These are phyloP conservation scores for Thermomucor indicae-seudaticae DNA, from an alignment of 371 early-diverging fungal genomes.

Conservation along the genomic window DNA sequence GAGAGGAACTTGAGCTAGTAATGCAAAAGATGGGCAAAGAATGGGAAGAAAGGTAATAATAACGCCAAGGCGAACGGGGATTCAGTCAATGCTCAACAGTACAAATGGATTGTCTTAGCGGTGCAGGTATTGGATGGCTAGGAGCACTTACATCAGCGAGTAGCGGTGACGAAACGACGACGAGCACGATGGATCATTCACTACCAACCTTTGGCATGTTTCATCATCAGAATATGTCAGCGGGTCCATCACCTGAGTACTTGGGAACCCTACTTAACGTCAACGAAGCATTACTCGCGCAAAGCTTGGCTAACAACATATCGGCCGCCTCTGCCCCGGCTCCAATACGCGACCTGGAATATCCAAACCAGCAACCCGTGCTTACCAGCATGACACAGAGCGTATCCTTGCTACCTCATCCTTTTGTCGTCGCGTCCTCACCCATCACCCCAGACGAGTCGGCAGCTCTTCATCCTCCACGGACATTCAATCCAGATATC, in stretches of 20 bases:
- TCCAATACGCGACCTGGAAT: neutral
- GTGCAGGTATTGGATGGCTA: slow-evolving; percentile 47
- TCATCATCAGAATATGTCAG: too few relatives aligned
- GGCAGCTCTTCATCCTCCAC: neutral
- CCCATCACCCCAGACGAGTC: slow-evolving; percentile 15
- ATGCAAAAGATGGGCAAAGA: slow-evolving; percentile 48
- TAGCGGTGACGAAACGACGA: too few relatives aligned
- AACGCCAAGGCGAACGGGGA: too few relatives aligned
- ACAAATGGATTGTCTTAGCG: slow-evolving; percentile 17
- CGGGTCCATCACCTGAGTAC: slow-evolving; percentile 36
- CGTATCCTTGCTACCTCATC: neutral
- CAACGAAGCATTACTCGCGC: slow-evolving; percentile 34
- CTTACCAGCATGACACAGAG: neutral
- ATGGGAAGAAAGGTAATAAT: slow-evolving; percentile 53
- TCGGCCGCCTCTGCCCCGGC: neutral
- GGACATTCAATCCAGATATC: neutral
- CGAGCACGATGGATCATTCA: too few relatives aligned
- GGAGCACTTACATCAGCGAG: slow-evolving; percentile 21
- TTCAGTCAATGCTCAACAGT: neutral
- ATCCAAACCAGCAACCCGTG: neutral
- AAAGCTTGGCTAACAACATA: slow-evolving; percentile 14
- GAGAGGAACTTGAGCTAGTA: slow-evolving; percentile 35
- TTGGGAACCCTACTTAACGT: slow-evolving; percentile 29
- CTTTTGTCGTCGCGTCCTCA: slow-evolving; percentile 1
- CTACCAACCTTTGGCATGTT: too few relatives aligned